These are phyloP conservation scores for Candida taoyuanica DNA, from an alignment of 805 yeast genomes.

Conservation along the genomic window DNA sequence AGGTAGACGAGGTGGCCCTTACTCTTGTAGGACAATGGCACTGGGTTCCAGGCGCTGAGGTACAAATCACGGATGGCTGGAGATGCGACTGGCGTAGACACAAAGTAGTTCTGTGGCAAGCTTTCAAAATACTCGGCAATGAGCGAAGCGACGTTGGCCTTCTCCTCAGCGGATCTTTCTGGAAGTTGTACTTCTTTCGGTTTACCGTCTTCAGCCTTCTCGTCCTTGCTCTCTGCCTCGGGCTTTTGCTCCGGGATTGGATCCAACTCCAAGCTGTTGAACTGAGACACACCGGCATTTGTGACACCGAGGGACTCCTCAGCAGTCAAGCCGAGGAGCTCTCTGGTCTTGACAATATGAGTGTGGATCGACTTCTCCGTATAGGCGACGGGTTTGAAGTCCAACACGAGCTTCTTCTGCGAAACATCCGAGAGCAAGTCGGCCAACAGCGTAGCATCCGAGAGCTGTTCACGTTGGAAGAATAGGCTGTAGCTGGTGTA, in stretches of 20 bases:
- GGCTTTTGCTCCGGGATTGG: conserved; percentile 18
- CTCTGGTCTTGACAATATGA: conserved; percentile 63
- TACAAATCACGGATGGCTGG: conserved; percentile 54
- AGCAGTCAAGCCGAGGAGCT: conserved; percentile 49
- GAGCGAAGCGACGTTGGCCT: conserved; percentile 16
- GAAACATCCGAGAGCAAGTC: conserved; percentile 21
- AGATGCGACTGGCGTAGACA: conserved; percentile 14
- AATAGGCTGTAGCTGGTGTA: conserved; percentile 55
- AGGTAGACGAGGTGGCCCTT: conserved; percentile 82
- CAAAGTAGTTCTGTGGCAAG: conserved; percentile 22
- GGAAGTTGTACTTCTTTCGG: conserved; percentile 14
- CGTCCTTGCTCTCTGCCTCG: conserved; percentile 8
- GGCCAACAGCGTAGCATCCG: conserved; percentile 25
- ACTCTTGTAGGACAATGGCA: conserved; percentile 54
- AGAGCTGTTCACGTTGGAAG: conserved; percentile 32
- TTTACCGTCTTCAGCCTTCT: conserved; percentile 8
- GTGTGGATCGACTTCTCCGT: conserved; percentile 54
- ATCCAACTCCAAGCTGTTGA: conserved; percentile 37
- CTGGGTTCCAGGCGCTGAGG: conserved; percentile 84
- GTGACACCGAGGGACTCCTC: conserved; percentile 35
- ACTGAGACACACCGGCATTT: conserved; percentile 46
- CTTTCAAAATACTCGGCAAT: conserved; percentile 18
- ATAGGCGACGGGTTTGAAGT: conserved; percentile 52
- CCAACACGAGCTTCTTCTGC: conserved; percentile 36
- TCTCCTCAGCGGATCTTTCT: conserved; percentile 26